Percentiles rank a stretch among this genome's conserved stretches.
Conservation (phyloP, 106 monocot genomes). For the Dendrobium nobile region DNA sequence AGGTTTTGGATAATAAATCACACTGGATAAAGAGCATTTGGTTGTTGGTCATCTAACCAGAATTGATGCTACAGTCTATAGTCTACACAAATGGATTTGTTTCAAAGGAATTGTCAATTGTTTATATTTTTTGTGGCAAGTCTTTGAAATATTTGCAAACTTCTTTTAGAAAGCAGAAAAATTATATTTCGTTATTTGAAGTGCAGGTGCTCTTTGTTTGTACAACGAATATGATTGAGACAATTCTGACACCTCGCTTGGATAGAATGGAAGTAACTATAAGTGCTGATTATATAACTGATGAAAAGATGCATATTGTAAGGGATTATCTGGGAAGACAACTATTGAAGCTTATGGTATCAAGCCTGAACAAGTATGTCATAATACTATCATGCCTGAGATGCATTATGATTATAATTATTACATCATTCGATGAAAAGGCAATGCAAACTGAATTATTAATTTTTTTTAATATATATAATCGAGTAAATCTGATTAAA, state of each 20-base stretch:
- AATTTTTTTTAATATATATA: background rate
- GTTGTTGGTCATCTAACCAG: background rate
- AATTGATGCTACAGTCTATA: background rate
- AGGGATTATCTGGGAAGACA: constrained; percentile 81
- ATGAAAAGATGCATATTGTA: constrained; percentile 97
- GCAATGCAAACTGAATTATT: background rate
- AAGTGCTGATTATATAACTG: constrained; percentile 94
- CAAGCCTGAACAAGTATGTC: constrained; percentile 74
- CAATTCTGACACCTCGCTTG: constrained; percentile 86
- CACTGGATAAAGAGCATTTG: background rate
- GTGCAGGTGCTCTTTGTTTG: constrained; percentile 95
- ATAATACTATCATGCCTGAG: background rate
- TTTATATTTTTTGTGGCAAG: background rate
- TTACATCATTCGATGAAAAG: background rate
- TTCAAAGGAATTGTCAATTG: background rate
- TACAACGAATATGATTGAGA: constrained; percentile 94
- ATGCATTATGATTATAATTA: background rate
- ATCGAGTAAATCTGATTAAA: background rate
- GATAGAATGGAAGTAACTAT: constrained; percentile 97
- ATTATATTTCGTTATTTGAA: background rate
- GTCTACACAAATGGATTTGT: background rate
- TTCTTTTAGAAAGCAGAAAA: background rate
- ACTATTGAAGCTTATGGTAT: constrained; percentile 86
- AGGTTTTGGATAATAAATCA: background rate
- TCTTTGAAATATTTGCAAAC: background rate